phyloP scores from a whole-genome alignment of 768 basidiomycete genomes.

The Lactarius tabidus region DNA sequence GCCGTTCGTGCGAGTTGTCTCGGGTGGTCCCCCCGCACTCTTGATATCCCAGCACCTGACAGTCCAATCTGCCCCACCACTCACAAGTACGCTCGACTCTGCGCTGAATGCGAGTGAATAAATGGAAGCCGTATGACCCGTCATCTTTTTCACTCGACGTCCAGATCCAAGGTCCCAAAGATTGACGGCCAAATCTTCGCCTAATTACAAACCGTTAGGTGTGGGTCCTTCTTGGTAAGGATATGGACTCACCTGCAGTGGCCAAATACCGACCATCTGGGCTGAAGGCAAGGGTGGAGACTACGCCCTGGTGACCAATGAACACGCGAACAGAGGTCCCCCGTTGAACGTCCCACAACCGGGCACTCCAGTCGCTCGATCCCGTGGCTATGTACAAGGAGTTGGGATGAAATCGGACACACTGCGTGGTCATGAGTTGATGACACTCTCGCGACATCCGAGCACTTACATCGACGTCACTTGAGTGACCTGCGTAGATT shows the following conservation, averaged over 20 bases:
- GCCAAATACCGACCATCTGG: slow-evolving; percentile 95
- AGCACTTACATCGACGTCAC: slow-evolving; percentile 88
- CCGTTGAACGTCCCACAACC: slow-evolving; percentile 97
- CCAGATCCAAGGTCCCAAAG: slow-evolving; percentile 98
- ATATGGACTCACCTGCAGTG: slow-evolving; percentile 59
- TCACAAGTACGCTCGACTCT: slow-evolving; percentile 86
- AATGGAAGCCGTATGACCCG: slow-evolving; percentile 84
- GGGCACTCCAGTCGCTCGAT: slow-evolving; percentile 92
- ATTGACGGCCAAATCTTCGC: slow-evolving; percentile 89
- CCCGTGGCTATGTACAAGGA: slow-evolving; percentile 96
- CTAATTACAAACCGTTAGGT: slow-evolving; percentile 35
- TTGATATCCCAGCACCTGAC: slow-evolving; percentile 99
- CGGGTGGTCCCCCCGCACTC: slow-evolving; percentile 58
- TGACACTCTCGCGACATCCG: neutral
- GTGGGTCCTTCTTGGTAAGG: slow-evolving; percentile 1
- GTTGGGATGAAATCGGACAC: slow-evolving; percentile 95
- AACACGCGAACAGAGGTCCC: slow-evolving; percentile 94
- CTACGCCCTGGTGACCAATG: slow-evolving; percentile 87
- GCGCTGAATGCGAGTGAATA: slow-evolving; percentile 89
- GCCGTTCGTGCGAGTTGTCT: slow-evolving; percentile 58
- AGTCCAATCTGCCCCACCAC: slow-evolving; percentile 92
- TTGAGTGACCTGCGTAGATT: slow-evolving; percentile 93
- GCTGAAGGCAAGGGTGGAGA: slow-evolving; percentile 83
- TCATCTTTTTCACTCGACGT: slow-evolving; percentile 93
- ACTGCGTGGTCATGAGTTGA: slow-evolving; percentile 45